A percentile compares a stretch with the other conserved stretches of the same genome.
phyloP scores from a whole-genome alignment of 2,329 filamentous ascomycete species.

The Arthrobotrys megalospora region DNA sequence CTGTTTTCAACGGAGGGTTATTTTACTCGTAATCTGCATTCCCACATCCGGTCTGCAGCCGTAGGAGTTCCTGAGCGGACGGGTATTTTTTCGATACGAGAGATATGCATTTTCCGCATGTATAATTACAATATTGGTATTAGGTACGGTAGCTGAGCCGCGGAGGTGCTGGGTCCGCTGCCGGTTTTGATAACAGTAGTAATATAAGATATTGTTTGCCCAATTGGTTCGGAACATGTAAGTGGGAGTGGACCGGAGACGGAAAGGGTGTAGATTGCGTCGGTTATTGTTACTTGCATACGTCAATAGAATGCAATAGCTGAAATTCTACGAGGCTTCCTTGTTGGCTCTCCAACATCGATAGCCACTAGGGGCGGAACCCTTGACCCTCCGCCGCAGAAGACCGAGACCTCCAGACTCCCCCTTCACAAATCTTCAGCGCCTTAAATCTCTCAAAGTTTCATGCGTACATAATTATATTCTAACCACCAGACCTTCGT shows the following conservation, averaged over 20 bases:
- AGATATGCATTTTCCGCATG: slow-evolving; percentile 17
- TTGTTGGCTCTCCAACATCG: background rate
- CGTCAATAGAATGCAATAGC: background rate
- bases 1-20: background rate
- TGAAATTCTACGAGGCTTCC: background rate
- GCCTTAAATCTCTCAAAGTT: slow-evolving; percentile 13
- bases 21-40: background rate
- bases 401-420: slow-evolving; percentile 1
- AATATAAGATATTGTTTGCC: background rate
- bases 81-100: slow-evolving; percentile 31
- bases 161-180: slow-evolving; percentile 23
- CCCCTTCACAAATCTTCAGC: background rate
- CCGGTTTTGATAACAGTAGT: background rate
- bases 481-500: background rate
- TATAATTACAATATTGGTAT: slow-evolving; percentile 5
- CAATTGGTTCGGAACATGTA: slow-evolving; percentile 7
- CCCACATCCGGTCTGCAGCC: background rate
- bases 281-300: slow-evolving; percentile 12
- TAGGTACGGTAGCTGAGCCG: slow-evolving; percentile 2
- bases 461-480: background rate
- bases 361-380: background rate
- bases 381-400: slow-evolving; percentile 1
- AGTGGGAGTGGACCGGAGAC: background rate
- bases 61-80: slow-evolving; percentile 18
- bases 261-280: background rate